Evolutionary conservation across 164 flowering plant genomes (phyloP), one percentile per base, ranked within the genome.

Genomic region (Hamamelis virginiana): DNA sequence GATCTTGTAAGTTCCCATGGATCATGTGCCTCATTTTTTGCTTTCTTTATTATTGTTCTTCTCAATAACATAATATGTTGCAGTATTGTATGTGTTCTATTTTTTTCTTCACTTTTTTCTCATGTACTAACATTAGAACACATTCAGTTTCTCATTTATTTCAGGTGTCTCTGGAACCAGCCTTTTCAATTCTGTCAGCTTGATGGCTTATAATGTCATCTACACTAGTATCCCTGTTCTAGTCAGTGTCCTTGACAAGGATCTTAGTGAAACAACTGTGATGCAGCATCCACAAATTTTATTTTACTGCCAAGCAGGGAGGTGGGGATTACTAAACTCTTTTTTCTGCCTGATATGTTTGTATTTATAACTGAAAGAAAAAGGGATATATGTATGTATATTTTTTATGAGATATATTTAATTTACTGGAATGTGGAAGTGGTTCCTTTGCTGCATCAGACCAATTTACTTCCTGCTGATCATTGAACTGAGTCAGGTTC

Each of bases 151-250:
- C 78, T 95, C 99, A 74, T 92, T 95, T 63, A 79, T 92, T 81
- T 95, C 99, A 92, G 99, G 99, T 70, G 84, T 95, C 66, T 91
- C 99, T 45, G 99, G 99, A 33, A 86, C 97, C 71, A 95, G 98
- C 76, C 90, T 95, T 69, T 92, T 95, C 81, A 95, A 95, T 75
- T 91, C 98, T 66, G 91, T 95, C 68, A 95, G 99, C 76, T 78
- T 95, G 84, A 95, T 95, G 99, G 99, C 99, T 55, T 95, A 95
- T 71, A 95, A 95, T 81, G 98, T 92, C 62, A 90, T 95, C 88
- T 95, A 95, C 83, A 95, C 99, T 23, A 95, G 99, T 74, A 69
- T 95, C 58, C 98, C 99, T 71, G 99, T 95, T 73, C 65, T 95
- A 52, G 87, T 86, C 63, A 92, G 91, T 72, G 91, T 92, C 25